These are phyloP conservation scores for Syzygium malaccense DNA, from an alignment of 441 rosid genomes.

Conservation along the genomic window DNA sequence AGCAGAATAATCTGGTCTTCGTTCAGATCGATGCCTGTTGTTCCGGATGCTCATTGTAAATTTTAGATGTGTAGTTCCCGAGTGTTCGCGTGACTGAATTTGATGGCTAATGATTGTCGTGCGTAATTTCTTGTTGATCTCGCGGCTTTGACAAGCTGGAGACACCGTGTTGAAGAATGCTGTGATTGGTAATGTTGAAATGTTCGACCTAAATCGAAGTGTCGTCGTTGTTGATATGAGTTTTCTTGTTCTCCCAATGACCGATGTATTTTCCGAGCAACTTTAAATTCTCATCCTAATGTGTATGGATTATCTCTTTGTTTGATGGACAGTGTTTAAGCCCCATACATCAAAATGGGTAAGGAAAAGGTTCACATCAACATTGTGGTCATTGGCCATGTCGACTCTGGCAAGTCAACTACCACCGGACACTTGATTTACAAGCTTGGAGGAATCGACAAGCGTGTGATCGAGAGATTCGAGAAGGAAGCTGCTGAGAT, in stretches of 20 bases:
- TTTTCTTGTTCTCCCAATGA: background rate
- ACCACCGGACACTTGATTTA: slow-evolving; percentile 79
- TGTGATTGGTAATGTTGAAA: background rate
- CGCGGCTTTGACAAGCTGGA: background rate
- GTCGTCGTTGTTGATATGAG: background rate
- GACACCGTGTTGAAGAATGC: background rate
- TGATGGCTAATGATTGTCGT: background rate
- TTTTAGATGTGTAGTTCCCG: background rate
- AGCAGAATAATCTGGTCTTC: background rate
- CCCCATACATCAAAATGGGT: slow-evolving; percentile 26
- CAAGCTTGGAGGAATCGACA: slow-evolving; percentile 82
- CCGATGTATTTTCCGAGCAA: background rate
- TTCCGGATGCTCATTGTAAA: background rate
- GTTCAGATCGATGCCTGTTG: background rate
- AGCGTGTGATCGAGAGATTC: slow-evolving; percentile 74
- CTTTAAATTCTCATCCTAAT: background rate
- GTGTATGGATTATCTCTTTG: background rate
- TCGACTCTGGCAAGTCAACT: slow-evolving; percentile 73
- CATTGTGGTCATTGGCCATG: slow-evolving; percentile 79
- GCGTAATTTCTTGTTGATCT: background rate
- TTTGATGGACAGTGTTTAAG: background rate
- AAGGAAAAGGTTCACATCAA: slow-evolving; percentile 69
- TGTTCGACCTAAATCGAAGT: background rate
- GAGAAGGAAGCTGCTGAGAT: slow-evolving; percentile 82
- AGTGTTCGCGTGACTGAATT: background rate